These are phyloP conservation scores for Amanita phalloides DNA, from an alignment of 768 basidiomycete species.

Conservation along the genomic window DNA sequence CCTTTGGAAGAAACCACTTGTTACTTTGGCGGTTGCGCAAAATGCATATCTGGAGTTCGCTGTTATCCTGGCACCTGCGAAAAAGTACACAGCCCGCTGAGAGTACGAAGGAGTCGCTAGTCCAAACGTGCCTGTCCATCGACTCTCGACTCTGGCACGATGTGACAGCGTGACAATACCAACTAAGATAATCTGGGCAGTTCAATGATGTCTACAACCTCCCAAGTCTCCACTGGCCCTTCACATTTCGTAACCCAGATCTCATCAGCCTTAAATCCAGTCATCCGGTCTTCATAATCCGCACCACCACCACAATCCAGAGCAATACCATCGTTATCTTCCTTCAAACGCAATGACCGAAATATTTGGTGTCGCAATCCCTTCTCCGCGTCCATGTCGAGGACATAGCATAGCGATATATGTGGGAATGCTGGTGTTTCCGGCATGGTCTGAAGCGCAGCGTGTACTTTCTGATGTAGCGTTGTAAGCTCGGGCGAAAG, in stretches of 20 bases:
- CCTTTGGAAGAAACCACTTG: slow-evolving; percentile 1
- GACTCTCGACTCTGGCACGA: too few species aligned
- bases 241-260: slow-evolving; percentile 52
- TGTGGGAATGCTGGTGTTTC: slow-evolving; percentile 57
- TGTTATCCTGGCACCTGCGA: not conserved
- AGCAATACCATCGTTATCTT: slow-evolving; percentile 17
- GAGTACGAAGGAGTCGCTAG: slow-evolving; percentile 1
- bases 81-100: not conserved
- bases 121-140: not conserved
- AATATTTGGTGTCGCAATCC: slow-evolving; percentile 41
- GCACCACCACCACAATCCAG: slow-evolving; percentile 9
- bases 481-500: slow-evolving; percentile 31
- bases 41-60: slow-evolving; percentile 4
- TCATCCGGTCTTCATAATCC: slow-evolving; percentile 25
- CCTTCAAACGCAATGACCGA: slow-evolving; percentile 25
- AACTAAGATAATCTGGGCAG: not conserved
- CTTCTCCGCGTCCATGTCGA: slow-evolving; percentile 44
- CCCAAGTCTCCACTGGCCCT: slow-evolving; percentile 52
- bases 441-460: slow-evolving; percentile 24
- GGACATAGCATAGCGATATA: slow-evolving; percentile 65
- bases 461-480: slow-evolving; percentile 39
- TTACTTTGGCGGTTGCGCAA: not conserved
- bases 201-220: slow-evolving; percentile 26
- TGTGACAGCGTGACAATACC: not conserved
- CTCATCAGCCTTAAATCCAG: slow-evolving; percentile 34